These are phyloP conservation scores for Carex kokanica DNA, from an alignment of 176 grass and related monocot genomes.

Conservation along the genomic window DNA sequence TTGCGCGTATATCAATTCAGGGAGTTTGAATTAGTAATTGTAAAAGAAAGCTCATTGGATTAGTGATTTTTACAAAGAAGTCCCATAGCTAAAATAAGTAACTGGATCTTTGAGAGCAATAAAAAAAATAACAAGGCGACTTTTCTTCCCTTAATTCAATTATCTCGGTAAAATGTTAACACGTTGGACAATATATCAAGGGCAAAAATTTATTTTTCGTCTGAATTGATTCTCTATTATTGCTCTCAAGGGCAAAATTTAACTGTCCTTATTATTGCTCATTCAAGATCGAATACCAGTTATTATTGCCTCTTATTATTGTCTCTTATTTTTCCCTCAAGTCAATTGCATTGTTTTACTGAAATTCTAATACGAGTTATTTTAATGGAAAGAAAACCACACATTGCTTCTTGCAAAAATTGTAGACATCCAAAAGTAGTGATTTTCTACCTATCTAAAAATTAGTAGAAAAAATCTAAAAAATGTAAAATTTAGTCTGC, in stretches of 20 bases:
- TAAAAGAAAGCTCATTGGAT: background rate
- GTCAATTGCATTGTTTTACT: background rate
- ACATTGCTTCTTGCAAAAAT: background rate
- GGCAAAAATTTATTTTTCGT: background rate
- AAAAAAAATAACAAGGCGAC: background rate
- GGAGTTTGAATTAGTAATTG: background rate
- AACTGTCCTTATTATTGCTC: background rate
- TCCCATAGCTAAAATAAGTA: background rate
- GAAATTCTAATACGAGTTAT: background rate
- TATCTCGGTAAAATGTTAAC: background rate
- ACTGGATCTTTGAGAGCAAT: background rate
- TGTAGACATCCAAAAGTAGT: too few species aligned
- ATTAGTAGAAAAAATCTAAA: too few species aligned
- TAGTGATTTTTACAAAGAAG: background rate
- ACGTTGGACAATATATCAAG: background rate
- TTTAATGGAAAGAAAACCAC: background rate
- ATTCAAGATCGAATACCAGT: too few species aligned
- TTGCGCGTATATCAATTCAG: background rate
- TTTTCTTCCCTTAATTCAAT: background rate
- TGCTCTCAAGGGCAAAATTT: too few species aligned
- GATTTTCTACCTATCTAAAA: too few species aligned
- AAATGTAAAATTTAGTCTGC: too few species aligned
- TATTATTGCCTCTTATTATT: too few species aligned
- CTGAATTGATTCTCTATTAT: too few species aligned
- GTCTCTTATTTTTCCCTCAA: too few species aligned